Base-by-base conservation (phyloP, 306 rosid species). In the Cucurbita moschata region DNA sequence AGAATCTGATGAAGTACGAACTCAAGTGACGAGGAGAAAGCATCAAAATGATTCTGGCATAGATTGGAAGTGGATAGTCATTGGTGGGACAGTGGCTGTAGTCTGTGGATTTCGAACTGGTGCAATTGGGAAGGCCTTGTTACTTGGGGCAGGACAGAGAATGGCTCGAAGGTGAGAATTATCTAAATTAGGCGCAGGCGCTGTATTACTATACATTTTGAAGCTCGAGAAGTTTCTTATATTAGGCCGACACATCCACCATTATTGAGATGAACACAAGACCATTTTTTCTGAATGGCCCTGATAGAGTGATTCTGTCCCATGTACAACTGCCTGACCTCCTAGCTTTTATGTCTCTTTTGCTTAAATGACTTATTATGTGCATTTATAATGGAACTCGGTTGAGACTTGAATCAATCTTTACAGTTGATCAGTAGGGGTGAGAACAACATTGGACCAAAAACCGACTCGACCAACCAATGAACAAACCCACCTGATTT, bases 51-150 rank as follows among this genome's bases (percentile, higher is more conserved):
- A 79, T 65, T 73, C 76, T 39, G 89, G 96, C 71, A 47, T 95
- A 46, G 96, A 88, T 83, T 95, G 99, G 97, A 95, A 91, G 83
- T 95, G 99, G 99, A 51, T 95, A 75, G 90, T 87, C 61, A 35
- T 95, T 26, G 97, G 99, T 74, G 99, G 97, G 51, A 75, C 99
- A 16, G 90, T 89, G 82, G 99, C 99, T 77, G 80, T 95, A 73
- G 92, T 85, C 77, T 91, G 87, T 83, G 99, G 99, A 74, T 83
- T 94, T 82, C 97, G 88, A 71, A 77, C 87, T 4, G 92, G 96
- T 64, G 92, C 80, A 7, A 82, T 95, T 77, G 99, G 97, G 71
- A 88, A 88, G 76, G 88, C 81, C 5, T 76, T 95, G 77, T 77
- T 95, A 76, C 77, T 95, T 76, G 97, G 97, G 79, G 99, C 91